phyloP scores from a whole-genome alignment of 371 early-diverging fungal species.

The Apophysomyces ossiformis region DNA sequence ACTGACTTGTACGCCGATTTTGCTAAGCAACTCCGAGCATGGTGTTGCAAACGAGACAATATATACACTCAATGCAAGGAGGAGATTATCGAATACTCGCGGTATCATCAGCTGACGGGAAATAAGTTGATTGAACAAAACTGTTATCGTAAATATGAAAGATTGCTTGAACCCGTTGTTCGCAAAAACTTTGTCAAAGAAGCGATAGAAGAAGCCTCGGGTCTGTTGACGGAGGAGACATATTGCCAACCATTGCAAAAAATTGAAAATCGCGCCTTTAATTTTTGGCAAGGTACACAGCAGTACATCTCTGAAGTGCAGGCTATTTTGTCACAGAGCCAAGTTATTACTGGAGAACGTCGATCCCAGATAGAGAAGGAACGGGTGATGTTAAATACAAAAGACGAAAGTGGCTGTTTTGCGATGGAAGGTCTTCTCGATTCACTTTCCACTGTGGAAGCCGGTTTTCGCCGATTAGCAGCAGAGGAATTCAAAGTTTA shows the following conservation, averaged over 20 bases:
- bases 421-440: conserved; percentile 7
- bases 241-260: conserved; percentile 15
- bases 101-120: conserved; percentile 9
- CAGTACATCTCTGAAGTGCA: background rate
- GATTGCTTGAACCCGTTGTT: background rate
- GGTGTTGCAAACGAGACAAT: conserved; percentile 65
- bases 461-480: conserved; percentile 12
- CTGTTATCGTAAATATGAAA: conserved; percentile 15
- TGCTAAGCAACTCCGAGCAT: conserved; percentile 16
- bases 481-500: conserved; percentile 8
- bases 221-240: background rate
- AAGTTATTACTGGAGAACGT: background rate
- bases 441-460: conserved; percentile 11
- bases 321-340: background rate
- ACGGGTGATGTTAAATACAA: background rate
- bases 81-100: conserved; percentile 12
- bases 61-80: conserved; percentile 19
- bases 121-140: conserved; percentile 18
- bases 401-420: background rate
- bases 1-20: background rate
- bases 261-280: conserved; percentile 17
- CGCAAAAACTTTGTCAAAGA: conserved; percentile 10
- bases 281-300: conserved; percentile 1
- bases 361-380: background rate
- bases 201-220: conserved; percentile 5